Percentiles rank a stretch among this genome's conserved stretches.
phyloP scores from a whole-genome alignment of 2,329 filamentous ascomycete genomes.

The Tolypocladium guangdongense region DNA sequence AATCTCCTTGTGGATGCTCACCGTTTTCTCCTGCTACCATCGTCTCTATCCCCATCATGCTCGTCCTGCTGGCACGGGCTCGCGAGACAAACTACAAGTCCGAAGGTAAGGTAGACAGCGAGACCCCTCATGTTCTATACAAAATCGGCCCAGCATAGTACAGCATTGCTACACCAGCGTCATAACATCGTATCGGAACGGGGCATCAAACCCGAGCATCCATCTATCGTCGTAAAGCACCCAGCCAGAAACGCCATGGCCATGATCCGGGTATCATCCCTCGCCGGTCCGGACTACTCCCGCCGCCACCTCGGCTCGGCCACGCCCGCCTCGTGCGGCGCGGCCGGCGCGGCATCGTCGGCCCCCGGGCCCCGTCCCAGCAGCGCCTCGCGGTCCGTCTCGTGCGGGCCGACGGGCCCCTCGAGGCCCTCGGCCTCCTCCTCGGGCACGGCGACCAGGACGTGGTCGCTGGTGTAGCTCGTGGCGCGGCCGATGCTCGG shows the following conservation, averaged over 20 bases:
- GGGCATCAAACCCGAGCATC: neutral
- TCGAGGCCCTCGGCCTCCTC: conserved; percentile 18
- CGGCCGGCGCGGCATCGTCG: conserved; percentile 10
- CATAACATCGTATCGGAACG: neutral
- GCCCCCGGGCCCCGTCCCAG: conserved; percentile 10
- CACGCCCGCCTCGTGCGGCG: conserved; percentile 15
- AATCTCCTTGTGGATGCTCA: no score
- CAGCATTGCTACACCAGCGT: neutral
- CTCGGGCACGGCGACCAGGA: conserved; percentile 27
- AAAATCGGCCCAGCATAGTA: no score
- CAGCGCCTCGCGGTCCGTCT: conserved; percentile 4
- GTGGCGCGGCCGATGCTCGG: conserved; percentile 16
- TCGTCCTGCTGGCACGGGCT: no score
- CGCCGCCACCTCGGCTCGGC: conserved; percentile 15
- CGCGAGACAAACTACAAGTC: no score
- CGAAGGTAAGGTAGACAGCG: no score
- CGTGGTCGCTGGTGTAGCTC: conserved; percentile 26
- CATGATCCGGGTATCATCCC: neutral
- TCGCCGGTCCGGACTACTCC: neutral
- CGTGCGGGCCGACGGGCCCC: neutral
- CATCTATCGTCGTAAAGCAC: neutral
- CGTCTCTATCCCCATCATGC: no score
- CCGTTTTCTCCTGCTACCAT: no score
- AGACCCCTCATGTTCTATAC: no score
- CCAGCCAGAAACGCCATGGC: neutral